Percentiles rank a stretch among this genome's conserved stretches.
phyloP scores from a whole-genome alignment of 1,284 basidiomycete species.

The Trichosporon sp. region DNA sequence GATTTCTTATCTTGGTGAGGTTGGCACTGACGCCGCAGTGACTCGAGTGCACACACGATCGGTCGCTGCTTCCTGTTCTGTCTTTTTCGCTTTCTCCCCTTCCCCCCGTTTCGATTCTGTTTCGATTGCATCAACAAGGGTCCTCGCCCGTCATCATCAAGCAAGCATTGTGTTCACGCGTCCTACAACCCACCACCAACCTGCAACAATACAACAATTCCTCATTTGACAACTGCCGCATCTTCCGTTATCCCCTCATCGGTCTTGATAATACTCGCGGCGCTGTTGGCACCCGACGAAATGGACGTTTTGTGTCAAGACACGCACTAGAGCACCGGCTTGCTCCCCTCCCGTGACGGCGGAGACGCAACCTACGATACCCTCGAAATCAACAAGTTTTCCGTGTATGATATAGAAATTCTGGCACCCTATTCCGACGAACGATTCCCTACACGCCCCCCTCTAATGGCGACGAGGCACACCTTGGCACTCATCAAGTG shows the following conservation, averaged over 20 bases:
- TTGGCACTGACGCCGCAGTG: background rate
- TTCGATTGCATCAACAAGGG: slow-evolving; percentile 7
- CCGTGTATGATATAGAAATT: slow-evolving; percentile 20
- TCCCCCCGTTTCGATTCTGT: background rate
- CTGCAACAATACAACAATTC: slow-evolving; percentile 8
- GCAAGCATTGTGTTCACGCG: slow-evolving; percentile 22
- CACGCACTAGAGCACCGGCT: slow-evolving; percentile 16
- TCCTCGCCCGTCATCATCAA: slow-evolving; percentile 18
- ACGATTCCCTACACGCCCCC: slow-evolving; percentile 16
- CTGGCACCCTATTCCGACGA: slow-evolving; percentile 20
- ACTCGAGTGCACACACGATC: background rate
- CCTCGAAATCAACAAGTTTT: slow-evolving; percentile 9
- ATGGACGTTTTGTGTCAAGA: slow-evolving; percentile 19
- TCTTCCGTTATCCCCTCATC: slow-evolving; percentile 8
- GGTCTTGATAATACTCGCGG: slow-evolving; percentile 16
- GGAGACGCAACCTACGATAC: slow-evolving; percentile 14
- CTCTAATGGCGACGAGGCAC: slow-evolving; percentile 24
- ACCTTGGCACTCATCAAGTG: slow-evolving; percentile 6
- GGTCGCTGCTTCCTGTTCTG: background rate
- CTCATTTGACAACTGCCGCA: slow-evolving; percentile 14
- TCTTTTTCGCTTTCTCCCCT: background rate
- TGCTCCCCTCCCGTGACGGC: slow-evolving; percentile 18
- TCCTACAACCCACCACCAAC: background rate
- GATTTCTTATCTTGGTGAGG: background rate
- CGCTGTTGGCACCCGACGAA: slow-evolving; percentile 24